Evolutionary conservation across 805 yeast genomes (phyloP), one percentile per base, ranked within the genome.

Genomic region (Pichia gijzeniarum): DNA sequence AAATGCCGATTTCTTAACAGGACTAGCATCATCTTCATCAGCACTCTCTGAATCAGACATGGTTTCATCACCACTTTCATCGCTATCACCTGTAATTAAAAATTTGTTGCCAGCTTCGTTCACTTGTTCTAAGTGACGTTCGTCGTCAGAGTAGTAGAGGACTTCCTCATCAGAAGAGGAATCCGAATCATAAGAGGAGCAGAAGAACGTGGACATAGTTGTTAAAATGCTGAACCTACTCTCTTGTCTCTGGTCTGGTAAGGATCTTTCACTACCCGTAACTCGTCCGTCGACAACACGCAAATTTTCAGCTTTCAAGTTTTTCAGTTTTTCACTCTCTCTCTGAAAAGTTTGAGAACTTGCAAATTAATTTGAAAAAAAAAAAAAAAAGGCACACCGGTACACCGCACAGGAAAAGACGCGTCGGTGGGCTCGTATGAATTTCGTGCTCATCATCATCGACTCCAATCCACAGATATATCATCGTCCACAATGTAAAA

Each of bases 191-290:
- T 74, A 70, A 60, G 68, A 70, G 22, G 79, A 68, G 45, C 80
- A 80, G 73, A 93, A 93, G 77, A 93, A 91, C 71, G 95, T 85
- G 57, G 98, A 88, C 95, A 89, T 89, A 3, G 19, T 30, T 13
- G 33, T 12, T 6, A 13, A 14, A 14, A 5, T n/a, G 6, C 4
- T 19, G 20, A 7, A 35, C 17, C 17, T 14, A 9, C 33, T 30
- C 9, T 6, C 28, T 25, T 25, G 28, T 25, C 28, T 25, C 28
- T 25, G 6, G 28, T 25, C 28, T 25, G 28, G 28, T 25, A 25
- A 10, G 9, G 10, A 25, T 25, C 9, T 10, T 25, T 10, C 10
- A 25, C 28, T 10, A 25, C 28, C 10, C 10, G 6, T 25, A 6
- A 25, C 6, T 25, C 6, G 28, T 6, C 28, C 10, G 28, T 25